Conservation (phyloP, 2,329 filamentous ascomycete species). For the Cercospora zeina region DNA sequence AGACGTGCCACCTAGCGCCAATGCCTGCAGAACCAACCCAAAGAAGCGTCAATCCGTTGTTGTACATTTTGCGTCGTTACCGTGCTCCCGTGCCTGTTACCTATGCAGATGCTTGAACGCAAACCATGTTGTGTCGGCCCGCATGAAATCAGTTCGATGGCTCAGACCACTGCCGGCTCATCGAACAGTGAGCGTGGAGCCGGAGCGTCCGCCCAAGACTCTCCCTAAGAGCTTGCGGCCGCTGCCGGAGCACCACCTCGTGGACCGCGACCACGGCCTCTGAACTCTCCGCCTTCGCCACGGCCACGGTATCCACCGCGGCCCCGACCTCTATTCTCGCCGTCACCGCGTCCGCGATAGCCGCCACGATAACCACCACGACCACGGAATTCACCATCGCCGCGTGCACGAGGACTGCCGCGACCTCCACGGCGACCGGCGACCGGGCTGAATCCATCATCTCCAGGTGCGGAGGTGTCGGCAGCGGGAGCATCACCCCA, state of each 20-base stretch:
- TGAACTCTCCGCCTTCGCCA: conserved; percentile 33
- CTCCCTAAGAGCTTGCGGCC: conserved; percentile 26
- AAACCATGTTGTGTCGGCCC: background rate
- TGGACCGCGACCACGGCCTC: conserved; percentile 31
- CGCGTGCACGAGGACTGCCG: conserved; percentile 44
- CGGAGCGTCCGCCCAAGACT: conserved; percentile 8
- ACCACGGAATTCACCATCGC: conserved; percentile 41
- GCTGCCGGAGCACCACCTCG: conserved; percentile 29
- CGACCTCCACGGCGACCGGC: conserved; percentile 40
- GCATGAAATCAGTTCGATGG: background rate
- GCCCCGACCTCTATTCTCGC: conserved; percentile 39
- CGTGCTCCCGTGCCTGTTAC: conserved; percentile 14
- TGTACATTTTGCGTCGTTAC: conserved; percentile 15
- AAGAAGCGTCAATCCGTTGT: conserved; percentile 17
- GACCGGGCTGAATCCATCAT: conserved; percentile 73
- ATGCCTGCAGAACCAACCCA: conserved; percentile 12
- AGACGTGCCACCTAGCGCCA: conserved; percentile 18
- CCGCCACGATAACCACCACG: conserved; percentile 30
- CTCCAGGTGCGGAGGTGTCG: conserved; percentile 41
- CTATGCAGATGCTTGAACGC: conserved; percentile 22
- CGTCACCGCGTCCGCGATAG: conserved; percentile 39
- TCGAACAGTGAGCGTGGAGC: background rate
- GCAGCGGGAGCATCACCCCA: conserved; percentile 33
- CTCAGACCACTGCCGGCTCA: conserved; percentile 1
- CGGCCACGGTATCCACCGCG: conserved; percentile 49